Evolutionary conservation across 108 stramenopile genomes (phyloP).

Genomic region (Cyclotella baltica): DNA sequence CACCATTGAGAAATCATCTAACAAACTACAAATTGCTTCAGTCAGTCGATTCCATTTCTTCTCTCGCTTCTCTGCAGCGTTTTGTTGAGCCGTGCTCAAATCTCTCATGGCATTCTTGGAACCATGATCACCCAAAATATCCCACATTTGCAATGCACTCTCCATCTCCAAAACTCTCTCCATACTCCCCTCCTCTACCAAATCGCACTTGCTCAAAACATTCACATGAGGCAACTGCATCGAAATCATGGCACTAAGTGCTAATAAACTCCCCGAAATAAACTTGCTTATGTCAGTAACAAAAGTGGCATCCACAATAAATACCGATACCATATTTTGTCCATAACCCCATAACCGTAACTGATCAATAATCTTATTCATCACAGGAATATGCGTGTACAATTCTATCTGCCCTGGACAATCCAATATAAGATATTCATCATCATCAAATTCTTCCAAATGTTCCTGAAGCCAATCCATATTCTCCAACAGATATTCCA

Average conservation of each 20-base stretch:
- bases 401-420: slow-evolving; percentile 99
- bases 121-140: slow-evolving; percentile 47
- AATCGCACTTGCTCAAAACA: slow-evolving; percentile 96
- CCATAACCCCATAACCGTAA: slow-evolving; percentile 89
- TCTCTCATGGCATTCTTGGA: background rate
- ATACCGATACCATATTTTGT: slow-evolving; percentile 86
- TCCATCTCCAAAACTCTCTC: slow-evolving; percentile 77
- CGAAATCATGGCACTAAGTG: slow-evolving; percentile 95
- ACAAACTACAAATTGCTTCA: slow-evolving; percentile 83
- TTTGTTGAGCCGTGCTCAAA: background rate
- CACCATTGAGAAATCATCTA: slow-evolving; percentile 98
- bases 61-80: slow-evolving; percentile 19
- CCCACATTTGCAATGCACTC: slow-evolving; percentile 85
- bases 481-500: slow-evolving; percentile 97
- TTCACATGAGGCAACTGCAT: slow-evolving; percentile 97
- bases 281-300: slow-evolving; percentile 91
- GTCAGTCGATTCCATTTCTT: slow-evolving; percentile 78
- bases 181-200: slow-evolving; percentile 82
- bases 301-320: slow-evolving; percentile 95
- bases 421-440: slow-evolving; percentile 97
- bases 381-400: slow-evolving; percentile 97
- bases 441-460: slow-evolving; percentile 90
- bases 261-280: slow-evolving; percentile 89
- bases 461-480: slow-evolving; percentile 95
- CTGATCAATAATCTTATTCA: slow-evolving; percentile 87